Evolutionary conservation across 768 basidiomycete genomes (phyloP), one percentile per base, ranked within the genome.

Genomic region (Arthromyces matolae): DNA sequence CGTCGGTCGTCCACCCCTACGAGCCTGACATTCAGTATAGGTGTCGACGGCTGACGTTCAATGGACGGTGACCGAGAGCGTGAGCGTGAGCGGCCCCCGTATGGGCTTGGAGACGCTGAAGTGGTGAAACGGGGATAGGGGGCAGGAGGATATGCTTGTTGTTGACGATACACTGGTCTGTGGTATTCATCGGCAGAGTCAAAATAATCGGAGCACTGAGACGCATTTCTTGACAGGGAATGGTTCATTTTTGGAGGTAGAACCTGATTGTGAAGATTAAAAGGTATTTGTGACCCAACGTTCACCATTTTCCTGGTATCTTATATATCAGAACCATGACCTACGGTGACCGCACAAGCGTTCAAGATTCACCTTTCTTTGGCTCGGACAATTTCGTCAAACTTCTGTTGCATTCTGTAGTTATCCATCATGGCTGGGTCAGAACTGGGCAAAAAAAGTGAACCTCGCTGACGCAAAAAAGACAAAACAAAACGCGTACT

Each of bases 301-400:
- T 84, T 84, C 53, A 86, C 83, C 84, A 86, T 85, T 73, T 78
- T 83, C 25, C 83, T 86, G 61, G n/a, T n/a, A n/a, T n/a, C n/a
- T n/a, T n/a, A n/a, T n/a, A n/a, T n/a, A n/a, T n/a, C n/a, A n/a
- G n/a, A n/a, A n/a, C n/a, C n/a, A n/a, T n/a, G n/a, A n/a, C n/a
- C n/a, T n/a, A n/a, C n/a, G n/a, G n/a, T n/a, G n/a, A n/a, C n/a
- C n/a, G n/a, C n/a, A n/a, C n/a, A n/a, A n/a, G n/a, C n/a, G n/a
- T n/a, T n/a, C n/a, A n/a, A n/a, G n/a, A 68, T 75, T 50, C 49
- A 83, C 83, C 79, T 75, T 64, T 83, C 79, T 58, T 80, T 82
- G 2, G 76, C 63, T 4, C 80, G 78, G 22, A 85, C 80, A 25
- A 85, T 83, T 8, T 71, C 64, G 3, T 71, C 74, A 22, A 84